Evolutionary conservation across 2,329 filamentous ascomycete species (phyloP), one percentile per base, ranked within the genome.

Genomic region (Scedosporium dehoogii): DNA sequence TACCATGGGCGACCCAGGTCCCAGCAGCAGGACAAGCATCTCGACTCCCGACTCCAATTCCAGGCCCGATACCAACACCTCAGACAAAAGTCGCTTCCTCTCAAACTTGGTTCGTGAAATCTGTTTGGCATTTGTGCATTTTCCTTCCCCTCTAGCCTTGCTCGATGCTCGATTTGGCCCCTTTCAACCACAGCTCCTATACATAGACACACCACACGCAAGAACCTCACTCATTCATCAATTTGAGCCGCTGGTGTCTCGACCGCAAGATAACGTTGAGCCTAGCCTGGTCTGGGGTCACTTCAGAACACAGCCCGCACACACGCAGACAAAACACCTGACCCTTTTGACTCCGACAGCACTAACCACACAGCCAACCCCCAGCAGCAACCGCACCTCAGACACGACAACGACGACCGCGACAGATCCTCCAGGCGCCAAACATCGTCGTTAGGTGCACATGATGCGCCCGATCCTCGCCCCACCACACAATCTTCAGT

Each of bases 401-500:
- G 55, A 18, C 55, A 41, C 55, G 55, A 58, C 18, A 6, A 16
- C 16, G 16, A 60, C 33, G 33, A 27, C 38, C 57, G 57, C 59
- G 59, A 56, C 48, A 27, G 25, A 29, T 14, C 42, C 44, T 51
- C 58, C 23, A 25, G 58, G 18, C 58, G 29, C 46, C 59, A 38
- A 42, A 23, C 46, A 33, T 16, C 59, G n/a, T 33, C 46, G 29
- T 55, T 51, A 56, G 48, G 59, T 48, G 59, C 59, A 44, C 59
- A 61, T 56, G 59, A 61, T 56, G 59, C 55, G 29, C 59, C 59
- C 33, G 18, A 42, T 41, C 48, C 29, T 33, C n/a, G 48, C 25
- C 48, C 29, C 46, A 56, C 59, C 61, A 53, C 60, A 66, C 64
- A 62, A 65, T 25, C 64, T 44, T 65, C 65, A 65, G 23, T 64